Percentiles rank a stretch among this genome's conserved stretches.
Evolutionary conservation across 2,329 filamentous ascomycete species (phyloP).

Genomic region (Calonectria pseudoreteaudii): DNA sequence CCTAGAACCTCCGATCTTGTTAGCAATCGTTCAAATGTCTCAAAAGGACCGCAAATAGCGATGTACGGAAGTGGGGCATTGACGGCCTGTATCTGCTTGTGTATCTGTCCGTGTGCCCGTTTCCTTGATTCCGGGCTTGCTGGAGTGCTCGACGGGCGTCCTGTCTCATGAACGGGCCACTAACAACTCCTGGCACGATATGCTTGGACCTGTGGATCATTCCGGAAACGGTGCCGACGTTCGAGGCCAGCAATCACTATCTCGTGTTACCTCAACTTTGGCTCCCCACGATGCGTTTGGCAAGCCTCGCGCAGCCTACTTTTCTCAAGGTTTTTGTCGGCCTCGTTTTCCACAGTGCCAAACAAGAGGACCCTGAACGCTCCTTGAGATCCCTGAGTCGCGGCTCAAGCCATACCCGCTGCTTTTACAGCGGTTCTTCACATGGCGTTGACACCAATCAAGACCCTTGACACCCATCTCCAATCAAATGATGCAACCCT

Average conservation of each 20-base stretch:
- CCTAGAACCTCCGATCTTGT: constrained; percentile 15
- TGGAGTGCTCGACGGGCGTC: background rate
- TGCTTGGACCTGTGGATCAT: constrained; percentile 9
- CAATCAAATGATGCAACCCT: constrained; percentile 7
- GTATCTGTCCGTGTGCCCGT: constrained; percentile 16
- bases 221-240: background rate
- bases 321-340: background rate
- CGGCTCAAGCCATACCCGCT: constrained; percentile 11
- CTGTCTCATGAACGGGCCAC: background rate
- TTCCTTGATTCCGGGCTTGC: constrained; percentile 13
- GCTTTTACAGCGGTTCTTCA: constrained; percentile 18
- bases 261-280: background rate
- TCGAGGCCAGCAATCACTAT: background rate
- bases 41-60: constrained; percentile 6
- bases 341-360: background rate
- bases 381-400: background rate
- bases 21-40: constrained; percentile 26
- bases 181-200: background rate
- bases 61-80: constrained; percentile 22
- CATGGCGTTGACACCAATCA: constrained; percentile 9
- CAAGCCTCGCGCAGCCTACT: background rate
- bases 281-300: constrained; percentile 1
- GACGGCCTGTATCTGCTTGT: constrained; percentile 9
- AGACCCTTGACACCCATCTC: background rate
- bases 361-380: constrained; percentile 6